These are phyloP conservation scores for Fusarium subtropicale DNA, from an alignment of 2,329 filamentous ascomycete species.

Conservation along the genomic window DNA sequence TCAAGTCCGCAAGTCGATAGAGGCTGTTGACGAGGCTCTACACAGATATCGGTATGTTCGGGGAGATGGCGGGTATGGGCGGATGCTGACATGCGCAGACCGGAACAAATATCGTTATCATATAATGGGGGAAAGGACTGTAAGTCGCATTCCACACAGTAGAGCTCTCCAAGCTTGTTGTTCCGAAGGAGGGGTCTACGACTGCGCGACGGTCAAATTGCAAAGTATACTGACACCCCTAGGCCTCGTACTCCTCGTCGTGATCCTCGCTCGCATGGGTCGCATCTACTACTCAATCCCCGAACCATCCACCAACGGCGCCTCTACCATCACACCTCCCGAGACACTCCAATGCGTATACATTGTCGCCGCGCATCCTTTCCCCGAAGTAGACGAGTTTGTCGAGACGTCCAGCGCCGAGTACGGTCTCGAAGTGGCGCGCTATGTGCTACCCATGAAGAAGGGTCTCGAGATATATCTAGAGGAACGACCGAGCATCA, in stretches of 20 bases:
- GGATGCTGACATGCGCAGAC: conserved; percentile 59
- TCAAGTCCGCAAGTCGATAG: conserved; percentile 78
- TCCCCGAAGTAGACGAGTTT: conserved; percentile 87
- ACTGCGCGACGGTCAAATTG: rapidly evolving
- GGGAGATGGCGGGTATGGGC: not conserved
- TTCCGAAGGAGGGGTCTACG: not conserved
- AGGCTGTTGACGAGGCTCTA: conserved; percentile 80
- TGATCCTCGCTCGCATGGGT: conserved; percentile 78
- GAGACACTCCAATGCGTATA: conserved; percentile 81
- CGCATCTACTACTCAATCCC: conserved; percentile 50
- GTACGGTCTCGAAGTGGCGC: conserved; percentile 81
- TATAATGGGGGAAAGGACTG: conserved; percentile 99
- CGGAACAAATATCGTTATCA: conserved; percentile 84
- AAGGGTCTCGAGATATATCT: conserved; percentile 84
- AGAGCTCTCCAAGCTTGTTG: rapidly evolving
- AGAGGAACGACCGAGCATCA: conserved; percentile 69
- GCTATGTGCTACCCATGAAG: conserved; percentile 84
- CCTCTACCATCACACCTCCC: conserved; percentile 51
- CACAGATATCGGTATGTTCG: conserved; percentile 73
- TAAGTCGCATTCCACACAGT: conserved; percentile 1
- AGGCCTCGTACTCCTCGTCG: conserved; percentile 85
- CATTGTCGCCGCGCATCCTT: conserved; percentile 86
- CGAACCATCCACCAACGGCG: conserved; percentile 37
- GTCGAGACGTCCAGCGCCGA: conserved; percentile 72
- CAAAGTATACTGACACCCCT: not conserved